Evolutionary conservation across 2,329 filamentous ascomycete genomes (phyloP), one percentile per base, ranked within the genome.

Genomic region (Aspergillus arachidicola): DNA sequence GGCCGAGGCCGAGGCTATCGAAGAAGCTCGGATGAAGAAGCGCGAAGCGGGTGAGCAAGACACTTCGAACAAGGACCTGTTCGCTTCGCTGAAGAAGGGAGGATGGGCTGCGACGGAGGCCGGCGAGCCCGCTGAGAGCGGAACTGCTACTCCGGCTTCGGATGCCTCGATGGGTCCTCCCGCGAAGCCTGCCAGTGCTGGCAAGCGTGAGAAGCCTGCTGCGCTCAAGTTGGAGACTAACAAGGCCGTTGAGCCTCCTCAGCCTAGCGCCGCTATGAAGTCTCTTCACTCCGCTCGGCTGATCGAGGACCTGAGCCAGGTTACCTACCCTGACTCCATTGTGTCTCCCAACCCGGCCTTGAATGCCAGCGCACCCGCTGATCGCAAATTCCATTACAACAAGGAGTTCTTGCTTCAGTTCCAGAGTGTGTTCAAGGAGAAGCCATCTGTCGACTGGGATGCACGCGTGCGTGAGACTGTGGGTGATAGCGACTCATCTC

Each of bases 391-490:
- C 83, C 94, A 96, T 78, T 99, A 99, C 79, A 93, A 98, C 80
- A 92, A 94, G 73, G 90, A 91, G 72, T 99, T 99, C 84, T 83
- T 99, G 80, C 85, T 99, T 34, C 95, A 99, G 76, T 99, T 99
- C 85, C 92, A 97, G 81, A 87, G 87, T 71, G 93, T 97, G 23
- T 99, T 97, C 82, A 96, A 93, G 66, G 95, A 99, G 83, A 96
- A 97, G 81, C 95, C 95, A 16, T 96, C 93, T 0, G 80, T 94
- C 50, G 94, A 98, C 75, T 99, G 97, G 87, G 91, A 96, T 75
- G 85, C 90, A 68, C 94, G 95, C 74, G 89, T 99, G 65, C 85
- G 94, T 86, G 89, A 91, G 80, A 85, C 90, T 83, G 78, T 99
- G 69, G 94, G 94, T 62, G 94, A 97, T 68, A 83, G 84, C 62